Conservation (phyloP, 164 flowering plant genomes). For the Cinnamomum chago region DNA sequence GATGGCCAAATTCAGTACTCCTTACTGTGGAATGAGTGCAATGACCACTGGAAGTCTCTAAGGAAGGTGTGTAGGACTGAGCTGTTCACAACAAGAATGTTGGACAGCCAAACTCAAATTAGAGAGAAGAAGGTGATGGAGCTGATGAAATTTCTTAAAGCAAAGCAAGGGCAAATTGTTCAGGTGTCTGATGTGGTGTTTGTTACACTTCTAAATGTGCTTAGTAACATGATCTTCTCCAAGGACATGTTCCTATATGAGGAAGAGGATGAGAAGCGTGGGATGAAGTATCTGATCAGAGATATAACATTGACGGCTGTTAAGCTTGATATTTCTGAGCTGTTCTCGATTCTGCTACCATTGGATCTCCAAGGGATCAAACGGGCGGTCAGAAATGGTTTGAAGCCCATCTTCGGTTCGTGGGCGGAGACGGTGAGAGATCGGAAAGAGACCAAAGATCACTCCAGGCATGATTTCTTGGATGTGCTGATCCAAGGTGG, state of each 20-base stretch:
- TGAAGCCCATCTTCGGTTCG: conserved; percentile 7
- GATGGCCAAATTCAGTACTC: conserved; percentile 10
- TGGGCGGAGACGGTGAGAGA: conserved; percentile 23
- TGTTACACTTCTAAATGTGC: conserved; percentile 17
- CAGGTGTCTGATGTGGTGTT: conserved; percentile 22
- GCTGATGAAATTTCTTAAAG: conserved; percentile 10
- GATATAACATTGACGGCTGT: neutral
- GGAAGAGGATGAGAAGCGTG: conserved; percentile 12
- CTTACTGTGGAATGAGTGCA: conserved; percentile 28
- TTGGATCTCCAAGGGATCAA: conserved; percentile 10
- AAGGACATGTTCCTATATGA: conserved; percentile 17
- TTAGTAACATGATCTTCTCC: conserved; percentile 16
- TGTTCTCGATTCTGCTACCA: neutral
- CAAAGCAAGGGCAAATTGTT: conserved; percentile 16
- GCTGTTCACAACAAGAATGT: conserved; percentile 26
- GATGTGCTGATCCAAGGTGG: conserved; percentile 18
- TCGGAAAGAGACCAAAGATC: neutral
- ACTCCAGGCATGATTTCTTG: conserved; percentile 19
- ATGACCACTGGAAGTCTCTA: conserved; percentile 31
- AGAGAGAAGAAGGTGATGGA: conserved; percentile 29
- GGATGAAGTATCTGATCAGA: conserved; percentile 11
- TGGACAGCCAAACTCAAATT: conserved; percentile 23
- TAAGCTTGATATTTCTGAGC: conserved; percentile 5
- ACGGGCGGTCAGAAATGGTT: neutral
- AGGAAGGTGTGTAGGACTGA: conserved; percentile 31